Evolutionary conservation across 805 yeast species (phyloP).

Genomic region (Ogataea pignaliae): DNA sequence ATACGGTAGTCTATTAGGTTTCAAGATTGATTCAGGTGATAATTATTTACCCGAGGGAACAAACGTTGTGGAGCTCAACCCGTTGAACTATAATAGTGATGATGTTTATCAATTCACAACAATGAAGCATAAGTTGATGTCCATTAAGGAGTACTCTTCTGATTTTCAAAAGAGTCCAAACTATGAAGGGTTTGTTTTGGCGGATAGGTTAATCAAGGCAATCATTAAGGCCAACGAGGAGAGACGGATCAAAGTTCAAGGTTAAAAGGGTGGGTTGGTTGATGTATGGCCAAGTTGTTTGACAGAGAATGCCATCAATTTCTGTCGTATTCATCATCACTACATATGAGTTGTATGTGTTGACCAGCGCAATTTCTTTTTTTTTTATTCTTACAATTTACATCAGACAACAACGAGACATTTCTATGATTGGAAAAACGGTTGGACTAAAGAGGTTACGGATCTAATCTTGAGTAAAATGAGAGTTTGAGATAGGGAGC

Average conservation of each 20-base stretch:
- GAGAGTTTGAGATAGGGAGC: no score
- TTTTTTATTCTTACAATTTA: no score
- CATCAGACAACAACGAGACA: no score
- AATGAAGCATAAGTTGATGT: conserved; percentile 19
- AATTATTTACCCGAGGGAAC: conserved; percentile 23
- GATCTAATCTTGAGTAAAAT: no score
- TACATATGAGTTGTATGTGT: no score
- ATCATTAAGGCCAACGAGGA: conserved; percentile 11
- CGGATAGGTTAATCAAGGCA: conserved; percentile 12
- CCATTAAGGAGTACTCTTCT: conserved; percentile 10
- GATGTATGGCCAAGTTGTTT: neutral
- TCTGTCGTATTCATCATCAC: no score
- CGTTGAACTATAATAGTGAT: conserved; percentile 7
- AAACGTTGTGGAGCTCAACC: conserved; percentile 11
- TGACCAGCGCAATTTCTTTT: no score
- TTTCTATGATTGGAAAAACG: no score
- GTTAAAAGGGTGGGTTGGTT: no score
- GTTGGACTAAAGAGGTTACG: no score
- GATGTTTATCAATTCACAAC: conserved; percentile 19
- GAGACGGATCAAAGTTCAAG: neutral
- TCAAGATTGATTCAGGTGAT: conserved; percentile 39
- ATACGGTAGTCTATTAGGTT: conserved; percentile 30
- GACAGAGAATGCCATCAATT: neutral
- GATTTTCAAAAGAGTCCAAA: neutral
- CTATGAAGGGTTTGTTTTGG: conserved; percentile 13